Conservation (phyloP, 2,329 filamentous ascomycete species). For the Monilinia fructicola region DNA sequence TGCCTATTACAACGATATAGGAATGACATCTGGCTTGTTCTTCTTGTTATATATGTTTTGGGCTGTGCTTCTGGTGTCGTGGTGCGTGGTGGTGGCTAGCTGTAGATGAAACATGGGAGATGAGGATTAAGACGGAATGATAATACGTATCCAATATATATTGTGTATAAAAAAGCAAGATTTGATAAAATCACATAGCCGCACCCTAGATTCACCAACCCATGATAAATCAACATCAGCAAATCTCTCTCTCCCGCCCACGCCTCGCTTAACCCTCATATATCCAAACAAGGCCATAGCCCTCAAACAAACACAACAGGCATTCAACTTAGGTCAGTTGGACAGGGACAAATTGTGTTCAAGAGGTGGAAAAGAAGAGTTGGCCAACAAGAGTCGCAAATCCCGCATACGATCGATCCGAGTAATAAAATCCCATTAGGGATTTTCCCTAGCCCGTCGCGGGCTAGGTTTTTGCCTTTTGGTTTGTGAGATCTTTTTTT, state of each 20-base stretch:
- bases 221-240: no score
- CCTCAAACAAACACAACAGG: background rate
- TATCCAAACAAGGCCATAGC: background rate
- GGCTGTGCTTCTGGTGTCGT: background rate
- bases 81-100: no score
- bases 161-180: no score
- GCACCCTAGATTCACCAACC: no score
- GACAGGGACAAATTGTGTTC: background rate
- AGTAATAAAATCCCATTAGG: background rate
- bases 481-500: background rate
- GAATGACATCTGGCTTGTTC: background rate
- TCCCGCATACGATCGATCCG: background rate
- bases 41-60: background rate
- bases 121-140: no score
- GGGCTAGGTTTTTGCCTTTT: constrained; percentile 3
- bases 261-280: background rate
- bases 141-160: no score
- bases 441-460: background rate
- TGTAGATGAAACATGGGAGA: no score
- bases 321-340: background rate
- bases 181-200: no score
- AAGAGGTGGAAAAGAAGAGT: background rate
- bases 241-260: background rate
- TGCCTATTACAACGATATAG: background rate
- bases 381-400: background rate